Conservation (phyloP, 2,329 filamentous ascomycete genomes). For the Ceratocystis variospora region DNA sequence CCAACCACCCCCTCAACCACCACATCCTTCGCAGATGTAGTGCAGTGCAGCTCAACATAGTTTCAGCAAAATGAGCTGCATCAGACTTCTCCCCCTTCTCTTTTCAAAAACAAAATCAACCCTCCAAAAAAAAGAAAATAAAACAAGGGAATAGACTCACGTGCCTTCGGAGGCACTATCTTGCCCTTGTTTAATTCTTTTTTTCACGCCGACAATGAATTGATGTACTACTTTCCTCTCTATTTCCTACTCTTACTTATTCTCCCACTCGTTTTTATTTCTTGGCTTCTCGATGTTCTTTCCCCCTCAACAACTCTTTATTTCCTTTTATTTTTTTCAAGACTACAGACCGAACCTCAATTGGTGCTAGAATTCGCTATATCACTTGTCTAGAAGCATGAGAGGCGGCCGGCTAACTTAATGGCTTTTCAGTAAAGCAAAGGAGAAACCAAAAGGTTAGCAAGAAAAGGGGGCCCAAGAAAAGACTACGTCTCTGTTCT, state of each 20-base stretch:
- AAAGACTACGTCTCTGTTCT: background rate
- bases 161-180: background rate
- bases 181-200: background rate
- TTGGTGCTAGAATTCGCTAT: background rate
- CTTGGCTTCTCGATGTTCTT: background rate
- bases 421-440: background rate
- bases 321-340: background rate
- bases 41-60: background rate
- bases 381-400: too few species aligned
- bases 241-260: conserved; percentile 4
- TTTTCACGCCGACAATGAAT: conserved; percentile 13
- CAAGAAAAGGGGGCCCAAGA: background rate
- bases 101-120: background rate
- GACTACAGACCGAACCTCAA: background rate
- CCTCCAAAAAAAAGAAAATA: background rate
- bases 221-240: conserved; percentile 8
- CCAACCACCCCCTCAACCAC: background rate
- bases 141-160: background rate
- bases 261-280: conserved; percentile 1
- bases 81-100: too few species aligned
- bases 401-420: too few species aligned
- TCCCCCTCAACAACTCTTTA: background rate
- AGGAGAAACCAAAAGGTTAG: background rate
- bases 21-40: conserved; percentile 5
- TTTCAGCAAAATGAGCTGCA: background rate